Conservation (phyloP, 2,329 filamentous ascomycete species). For the Fusarium tricinctum region DNA sequence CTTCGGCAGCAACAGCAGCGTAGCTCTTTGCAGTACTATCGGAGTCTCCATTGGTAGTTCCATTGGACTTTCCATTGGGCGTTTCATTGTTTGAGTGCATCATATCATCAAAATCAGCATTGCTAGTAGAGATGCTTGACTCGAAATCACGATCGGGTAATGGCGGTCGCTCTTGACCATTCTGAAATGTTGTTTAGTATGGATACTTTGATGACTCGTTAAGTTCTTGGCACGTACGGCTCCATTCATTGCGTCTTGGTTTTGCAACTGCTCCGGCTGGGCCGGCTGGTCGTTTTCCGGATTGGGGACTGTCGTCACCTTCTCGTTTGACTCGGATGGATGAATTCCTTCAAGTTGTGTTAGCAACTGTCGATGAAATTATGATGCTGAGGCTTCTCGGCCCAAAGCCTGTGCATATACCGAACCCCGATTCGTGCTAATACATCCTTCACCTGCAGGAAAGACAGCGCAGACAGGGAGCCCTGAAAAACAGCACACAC, state of each 20-base stretch:
- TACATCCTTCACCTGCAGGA: conserved; percentile 11
- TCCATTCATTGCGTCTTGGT: conserved; percentile 10
- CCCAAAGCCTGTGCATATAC: conserved; percentile 2
- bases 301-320: conserved; percentile 43
- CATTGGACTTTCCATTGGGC: conserved; percentile 20
- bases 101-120: conserved; percentile 39
- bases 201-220: neutral
- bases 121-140: conserved; percentile 36
- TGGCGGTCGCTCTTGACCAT: conserved; percentile 16
- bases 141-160: conserved; percentile 31
- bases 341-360: conserved; percentile 22
- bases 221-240: conserved; percentile 22
- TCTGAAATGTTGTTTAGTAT: conserved; percentile 20
- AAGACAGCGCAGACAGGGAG: conserved; percentile 7
- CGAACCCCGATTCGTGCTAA: neutral
- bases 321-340: conserved; percentile 36
- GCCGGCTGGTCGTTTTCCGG: conserved; percentile 31
- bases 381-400: neutral
- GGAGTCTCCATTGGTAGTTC: neutral
- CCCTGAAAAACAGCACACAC: neutral
- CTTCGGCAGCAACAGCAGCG: conserved; percentile 26
- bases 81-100: conserved; percentile 33
- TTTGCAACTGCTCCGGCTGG: conserved; percentile 23
- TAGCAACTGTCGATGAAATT: conserved; percentile 15
- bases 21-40: conserved; percentile 22